These are phyloP conservation scores for Solanum corneliomulleri DNA, from an alignment of 257 asterid genomes.

Conservation along the genomic window DNA sequence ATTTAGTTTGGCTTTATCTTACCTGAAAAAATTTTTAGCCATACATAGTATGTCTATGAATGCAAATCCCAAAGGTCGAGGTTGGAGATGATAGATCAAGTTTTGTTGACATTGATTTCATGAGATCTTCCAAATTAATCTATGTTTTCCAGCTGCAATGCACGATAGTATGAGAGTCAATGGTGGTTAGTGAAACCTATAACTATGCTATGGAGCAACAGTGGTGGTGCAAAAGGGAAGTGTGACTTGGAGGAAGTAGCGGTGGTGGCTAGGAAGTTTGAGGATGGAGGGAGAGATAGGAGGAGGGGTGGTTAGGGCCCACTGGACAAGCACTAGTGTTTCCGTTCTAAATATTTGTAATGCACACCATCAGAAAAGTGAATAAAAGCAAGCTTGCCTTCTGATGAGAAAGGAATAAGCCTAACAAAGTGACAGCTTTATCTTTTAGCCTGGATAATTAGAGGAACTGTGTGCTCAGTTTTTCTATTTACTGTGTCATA, in stretches of 20 bases:
- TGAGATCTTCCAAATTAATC: neutral
- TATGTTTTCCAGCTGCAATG: neutral
- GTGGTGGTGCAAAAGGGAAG: neutral
- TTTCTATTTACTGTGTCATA: neutral
- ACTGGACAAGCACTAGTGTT: neutral
- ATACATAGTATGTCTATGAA: neutral
- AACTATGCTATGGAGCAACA: neutral
- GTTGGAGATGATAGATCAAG: neutral
- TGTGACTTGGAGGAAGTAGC: neutral
- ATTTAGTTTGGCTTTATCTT: neutral
- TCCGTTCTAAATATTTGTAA: neutral
- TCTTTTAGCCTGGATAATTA: neutral
- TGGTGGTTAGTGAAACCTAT: neutral
- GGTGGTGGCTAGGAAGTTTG: neutral
- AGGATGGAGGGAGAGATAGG: neutral
- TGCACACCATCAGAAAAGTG: neutral
- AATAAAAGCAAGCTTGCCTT: neutral
- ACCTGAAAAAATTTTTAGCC: neutral
- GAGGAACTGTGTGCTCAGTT: neutral
- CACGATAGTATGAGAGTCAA: neutral
- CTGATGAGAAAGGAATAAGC: neutral
- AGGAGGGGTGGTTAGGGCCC: neutral
- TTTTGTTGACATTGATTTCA: neutral
- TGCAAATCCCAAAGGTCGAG: neutral
- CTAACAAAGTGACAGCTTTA: neutral